Base-by-base conservation (phyloP, 495 filamentous ascomycete species). In the Podospora didyma region DNA sequence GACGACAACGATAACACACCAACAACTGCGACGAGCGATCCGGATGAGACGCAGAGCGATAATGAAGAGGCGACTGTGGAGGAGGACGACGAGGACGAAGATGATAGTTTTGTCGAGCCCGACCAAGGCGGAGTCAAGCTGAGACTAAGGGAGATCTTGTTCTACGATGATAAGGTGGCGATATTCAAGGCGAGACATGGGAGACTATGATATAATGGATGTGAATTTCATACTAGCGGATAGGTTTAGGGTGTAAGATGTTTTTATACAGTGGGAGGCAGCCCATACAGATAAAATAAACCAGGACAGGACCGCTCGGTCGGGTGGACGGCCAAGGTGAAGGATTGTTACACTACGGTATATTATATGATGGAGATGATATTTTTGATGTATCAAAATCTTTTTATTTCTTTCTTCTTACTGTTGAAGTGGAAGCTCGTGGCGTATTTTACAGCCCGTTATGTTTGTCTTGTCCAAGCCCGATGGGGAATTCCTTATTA, bases 81-180 rank as follows among this genome's bases (percentile, higher is more conserved):
- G 28, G 68, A 65, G 12, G 76, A 62, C 3, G 71, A 72, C 10
- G 69, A 70, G 28, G 80, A 81, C n/a, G 65, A 69, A 11, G 76
- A 85, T n/a, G 79, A 83, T 51, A 77, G 75, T 10, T 75, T 72
- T 17, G 69, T 73, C 39, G 70, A 75, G 49, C 66, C 63, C 17
- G 71, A 77, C 28, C 12, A 4, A 4, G 49, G 74, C 73, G 47
- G 69, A 59, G 53, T 79, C 76, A 53, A 75, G 74, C 80, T 96
- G 20, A 75, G 85, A 53, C 68, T 96, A 59, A 80, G 89, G 59
- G 89, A 95, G 78, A 95, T 96, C 62, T 72, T 92, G 59, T 96
- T 92, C 71, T 92, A 91, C 62, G 91, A 95, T 59, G 90, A 95
- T 65, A 91, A 91, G 69, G 86, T 94, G 34, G 85, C 86, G 5